phyloP scores from a whole-genome alignment of 805 yeast species.

The Candida maesae region DNA sequence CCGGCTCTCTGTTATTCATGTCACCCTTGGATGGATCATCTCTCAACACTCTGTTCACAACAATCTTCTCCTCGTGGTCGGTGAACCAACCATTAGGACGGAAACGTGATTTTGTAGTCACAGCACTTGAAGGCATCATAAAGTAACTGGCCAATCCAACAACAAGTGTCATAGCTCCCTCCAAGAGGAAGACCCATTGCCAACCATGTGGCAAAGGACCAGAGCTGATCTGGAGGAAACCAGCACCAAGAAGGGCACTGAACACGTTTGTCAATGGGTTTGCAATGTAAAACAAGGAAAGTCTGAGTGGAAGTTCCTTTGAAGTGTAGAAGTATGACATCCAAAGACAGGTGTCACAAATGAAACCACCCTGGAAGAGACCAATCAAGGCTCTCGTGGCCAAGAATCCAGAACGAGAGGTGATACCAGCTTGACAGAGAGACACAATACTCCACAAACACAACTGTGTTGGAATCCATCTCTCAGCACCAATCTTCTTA shows the following conservation, averaged over 20 bases:
- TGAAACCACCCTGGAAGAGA: constrained; percentile 64
- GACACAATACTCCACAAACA: constrained; percentile 55
- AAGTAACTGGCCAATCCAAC: constrained; percentile 47
- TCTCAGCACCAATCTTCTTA: constrained; percentile 60
- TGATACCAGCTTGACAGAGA: constrained; percentile 45
- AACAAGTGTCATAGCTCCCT: constrained; percentile 52
- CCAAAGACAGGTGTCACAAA: constrained; percentile 62
- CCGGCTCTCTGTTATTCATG: constrained; percentile 58
- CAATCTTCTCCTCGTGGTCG: constrained; percentile 51
- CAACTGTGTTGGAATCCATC: constrained; percentile 59
- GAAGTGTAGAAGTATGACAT: constrained; percentile 62
- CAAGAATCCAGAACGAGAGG: constrained; percentile 38
- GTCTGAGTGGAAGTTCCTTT: constrained; percentile 52
- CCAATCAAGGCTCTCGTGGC: constrained; percentile 52
- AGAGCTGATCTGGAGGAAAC: constrained; percentile 48
- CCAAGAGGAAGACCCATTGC: constrained; percentile 65
- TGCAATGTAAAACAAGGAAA: constrained; percentile 59
- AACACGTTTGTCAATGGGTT: constrained; percentile 43
- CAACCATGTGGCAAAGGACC: constrained; percentile 49
- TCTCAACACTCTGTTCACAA: constrained; percentile 54
- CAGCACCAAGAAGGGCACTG: constrained; percentile 50
- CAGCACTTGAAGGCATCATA: constrained; percentile 53
- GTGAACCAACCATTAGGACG: constrained; percentile 50
- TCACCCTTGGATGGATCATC: constrained; percentile 66
- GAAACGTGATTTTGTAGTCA: constrained; percentile 47